Percentiles rank a stretch among this genome's conserved stretches.
These are phyloP conservation scores for Conticribra guillardii DNA, from an alignment of 108 stramenopile species.

Conservation along the genomic window DNA sequence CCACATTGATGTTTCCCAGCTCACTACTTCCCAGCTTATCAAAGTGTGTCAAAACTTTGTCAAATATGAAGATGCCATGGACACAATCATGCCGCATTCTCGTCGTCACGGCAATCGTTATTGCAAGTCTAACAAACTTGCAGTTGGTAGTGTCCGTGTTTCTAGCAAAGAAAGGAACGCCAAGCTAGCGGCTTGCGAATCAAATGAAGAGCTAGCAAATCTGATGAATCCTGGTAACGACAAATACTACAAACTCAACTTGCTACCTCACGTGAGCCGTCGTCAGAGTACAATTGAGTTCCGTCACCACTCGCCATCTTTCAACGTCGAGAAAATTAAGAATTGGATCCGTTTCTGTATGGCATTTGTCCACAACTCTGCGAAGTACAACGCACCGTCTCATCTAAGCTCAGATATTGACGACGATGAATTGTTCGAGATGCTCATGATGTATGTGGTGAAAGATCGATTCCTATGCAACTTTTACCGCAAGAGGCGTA, in stretches of 20 bases:
- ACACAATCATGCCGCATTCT: conserved; percentile 61
- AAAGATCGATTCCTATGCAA: conserved; percentile 57
- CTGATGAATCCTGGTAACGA: conserved; percentile 42
- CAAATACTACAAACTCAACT: conserved; percentile 68
- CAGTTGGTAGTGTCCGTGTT: no score
- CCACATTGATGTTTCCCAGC: conserved; percentile 50
- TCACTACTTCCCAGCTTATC: conserved; percentile 33
- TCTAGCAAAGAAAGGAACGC: conserved; percentile 21
- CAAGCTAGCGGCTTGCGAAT: conserved; percentile 27
- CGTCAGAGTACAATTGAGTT: conserved; percentile 72
- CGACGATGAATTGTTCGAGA: conserved; percentile 47
- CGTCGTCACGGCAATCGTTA: conserved; percentile 50
- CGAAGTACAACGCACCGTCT: conserved; percentile 6
- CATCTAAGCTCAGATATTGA: conserved; percentile 6
- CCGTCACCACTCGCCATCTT: conserved; percentile 63
- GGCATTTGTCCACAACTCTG: conserved; percentile 43
- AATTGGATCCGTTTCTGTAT: conserved; percentile 65
- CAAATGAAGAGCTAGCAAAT: conserved; percentile 17
- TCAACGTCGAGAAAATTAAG: conserved; percentile 39
- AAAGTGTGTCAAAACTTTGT: conserved; percentile 68
- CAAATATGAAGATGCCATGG: conserved; percentile 62
- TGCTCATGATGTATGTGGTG: conserved; percentile 50
- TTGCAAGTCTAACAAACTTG: conserved; percentile 50
- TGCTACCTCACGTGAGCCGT: conserved; percentile 43
- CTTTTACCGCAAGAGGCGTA: conserved; percentile 39